Percentiles rank a stretch among this genome's conserved stretches.
phyloP scores from a whole-genome alignment of 768 basidiomycete genomes.

The Scleroderma citrinum region DNA sequence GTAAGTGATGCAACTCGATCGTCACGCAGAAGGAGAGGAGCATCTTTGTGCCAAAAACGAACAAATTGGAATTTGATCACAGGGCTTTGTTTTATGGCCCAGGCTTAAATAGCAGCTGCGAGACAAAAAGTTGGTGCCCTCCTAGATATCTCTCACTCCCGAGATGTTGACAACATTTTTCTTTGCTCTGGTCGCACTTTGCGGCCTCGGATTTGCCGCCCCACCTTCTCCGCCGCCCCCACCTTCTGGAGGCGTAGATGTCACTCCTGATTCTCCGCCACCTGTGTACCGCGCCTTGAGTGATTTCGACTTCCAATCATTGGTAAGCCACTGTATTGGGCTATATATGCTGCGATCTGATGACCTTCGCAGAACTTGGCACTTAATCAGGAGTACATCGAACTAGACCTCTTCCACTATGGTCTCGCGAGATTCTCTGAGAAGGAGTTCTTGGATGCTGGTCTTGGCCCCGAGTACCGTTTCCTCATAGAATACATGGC shows the following conservation, averaged over 20 bases:
- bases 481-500: constrained; percentile 58
- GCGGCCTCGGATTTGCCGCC: not conserved
- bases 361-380: constrained; percentile 37
- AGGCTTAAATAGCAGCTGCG: not conserved
- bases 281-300: constrained; percentile 31
- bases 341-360: not conserved
- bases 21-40: not conserved
- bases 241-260: constrained; percentile 22
- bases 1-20: not conserved
- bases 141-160: not conserved
- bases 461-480: constrained; percentile 47
- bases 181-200: not conserved
- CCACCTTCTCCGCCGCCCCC: not conserved
- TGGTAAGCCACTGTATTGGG: constrained; percentile 22
- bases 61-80: no score
- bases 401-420: not conserved
- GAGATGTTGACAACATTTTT: not conserved
- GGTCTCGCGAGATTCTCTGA: constrained; percentile 35
- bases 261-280: constrained; percentile 16
- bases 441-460: constrained; percentile 50
- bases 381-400: constrained; percentile 17
- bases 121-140: not conserved
- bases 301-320: constrained; percentile 47
- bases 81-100: no score
- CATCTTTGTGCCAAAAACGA: no score